Percentiles rank a stretch among this genome's conserved stretches.
These are phyloP conservation scores for Amauroascus verrucosus DNA, from an alignment of 2,329 filamentous ascomycete genomes.

Conservation along the genomic window DNA sequence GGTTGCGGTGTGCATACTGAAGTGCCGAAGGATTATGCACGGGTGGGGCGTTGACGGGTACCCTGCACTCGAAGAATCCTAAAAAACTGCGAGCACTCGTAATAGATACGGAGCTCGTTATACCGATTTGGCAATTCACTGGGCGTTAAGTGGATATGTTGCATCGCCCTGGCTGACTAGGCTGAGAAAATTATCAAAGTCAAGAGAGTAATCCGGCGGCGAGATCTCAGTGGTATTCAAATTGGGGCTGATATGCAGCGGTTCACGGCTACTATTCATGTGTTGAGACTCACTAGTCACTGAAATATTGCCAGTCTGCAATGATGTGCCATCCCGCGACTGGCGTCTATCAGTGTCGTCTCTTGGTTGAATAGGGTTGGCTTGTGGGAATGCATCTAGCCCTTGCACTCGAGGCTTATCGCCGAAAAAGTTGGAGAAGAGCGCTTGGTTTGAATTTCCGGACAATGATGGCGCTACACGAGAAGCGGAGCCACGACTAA, in stretches of 20 bases:
- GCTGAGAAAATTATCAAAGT: constrained; percentile 11
- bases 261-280: neutral
- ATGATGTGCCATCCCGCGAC: neutral
- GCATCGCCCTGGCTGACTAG: constrained; percentile 6
- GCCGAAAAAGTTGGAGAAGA: constrained; percentile 10
- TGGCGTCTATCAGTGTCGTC: neutral
- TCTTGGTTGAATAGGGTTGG: neutral
- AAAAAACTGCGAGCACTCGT: too few species aligned
- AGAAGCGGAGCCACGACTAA: constrained; percentile 7
- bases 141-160: neutral
- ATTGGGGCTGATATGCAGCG: neutral
- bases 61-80: too few species aligned
- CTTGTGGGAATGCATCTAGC: neutral
- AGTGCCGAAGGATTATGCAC: too few species aligned
- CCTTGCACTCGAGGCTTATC: constrained; percentile 2
- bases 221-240: constrained; percentile 5
- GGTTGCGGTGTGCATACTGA: neutral
- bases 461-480: neutral
- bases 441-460: constrained; percentile 1
- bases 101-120: neutral
- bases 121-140: neutral
- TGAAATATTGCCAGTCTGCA: neutral
- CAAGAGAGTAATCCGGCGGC: constrained; percentile 11
- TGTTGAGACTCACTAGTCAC: neutral
- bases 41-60: too few species aligned